Evolutionary conservation across 139 green algal genomes (phyloP).

Genomic region (Chlorella sp.): DNA sequence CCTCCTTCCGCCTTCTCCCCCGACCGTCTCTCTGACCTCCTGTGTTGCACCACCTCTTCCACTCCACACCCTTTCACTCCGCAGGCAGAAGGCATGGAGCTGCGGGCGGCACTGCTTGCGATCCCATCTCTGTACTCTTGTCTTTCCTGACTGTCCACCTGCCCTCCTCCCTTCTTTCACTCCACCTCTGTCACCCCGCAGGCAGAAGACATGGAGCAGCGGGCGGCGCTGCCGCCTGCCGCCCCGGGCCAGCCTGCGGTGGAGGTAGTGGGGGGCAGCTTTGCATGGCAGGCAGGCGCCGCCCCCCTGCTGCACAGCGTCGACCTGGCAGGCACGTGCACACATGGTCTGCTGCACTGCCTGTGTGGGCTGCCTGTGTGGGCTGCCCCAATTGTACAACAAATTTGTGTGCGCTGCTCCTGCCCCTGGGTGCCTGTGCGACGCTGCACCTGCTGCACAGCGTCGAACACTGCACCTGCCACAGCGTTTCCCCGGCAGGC

Average conservation of each 20-base stretch:
- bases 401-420: not conserved
- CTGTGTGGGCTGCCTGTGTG: not conserved
- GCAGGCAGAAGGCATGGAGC: slow-evolving; percentile 69
- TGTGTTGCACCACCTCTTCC: not conserved
- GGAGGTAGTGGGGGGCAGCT: slow-evolving; percentile 30
- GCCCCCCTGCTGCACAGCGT: slow-evolving; percentile 49
- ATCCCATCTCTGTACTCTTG: too few species aligned
- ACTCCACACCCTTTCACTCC: too few species aligned
- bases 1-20: not conserved
- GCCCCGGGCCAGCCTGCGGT: slow-evolving; percentile 26
- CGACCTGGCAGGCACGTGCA: slow-evolving; percentile 26
- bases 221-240: slow-evolving; percentile 19
- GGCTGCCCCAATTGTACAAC: too few species aligned
- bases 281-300: slow-evolving; percentile 28
- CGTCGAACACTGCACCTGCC: too few species aligned
- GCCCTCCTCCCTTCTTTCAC: too few species aligned
- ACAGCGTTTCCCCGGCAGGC: too few species aligned
- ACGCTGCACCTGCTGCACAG: too few species aligned
- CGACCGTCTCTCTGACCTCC: not conserved
- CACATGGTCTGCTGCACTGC: too few species aligned
- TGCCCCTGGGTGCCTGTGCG: not conserved
- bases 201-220: slow-evolving; percentile 65
- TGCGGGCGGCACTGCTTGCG: slow-evolving; percentile 9
- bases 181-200: too few species aligned
- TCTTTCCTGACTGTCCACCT: too few species aligned